Conservation (phyloP, 331 rosid species). For the Telfairia occidentalis region DNA sequence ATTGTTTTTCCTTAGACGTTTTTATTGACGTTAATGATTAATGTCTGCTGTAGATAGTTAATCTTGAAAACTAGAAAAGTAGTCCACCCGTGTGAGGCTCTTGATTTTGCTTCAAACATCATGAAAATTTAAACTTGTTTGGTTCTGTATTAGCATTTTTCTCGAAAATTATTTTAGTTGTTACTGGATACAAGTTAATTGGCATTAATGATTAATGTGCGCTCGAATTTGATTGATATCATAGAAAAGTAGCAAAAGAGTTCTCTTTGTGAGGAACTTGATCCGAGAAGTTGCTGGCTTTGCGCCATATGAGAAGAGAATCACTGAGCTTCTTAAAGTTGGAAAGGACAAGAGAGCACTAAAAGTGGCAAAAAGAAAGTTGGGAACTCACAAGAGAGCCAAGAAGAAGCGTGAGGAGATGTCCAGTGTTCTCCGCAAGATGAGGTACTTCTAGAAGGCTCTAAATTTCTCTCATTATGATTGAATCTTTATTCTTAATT, state of each 20-base stretch:
- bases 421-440: constrained; percentile 43
- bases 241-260: constrained; percentile 40
- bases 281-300: constrained; percentile 47
- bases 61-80: constrained; percentile 20
- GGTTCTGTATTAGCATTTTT: background rate
- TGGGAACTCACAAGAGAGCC: constrained; percentile 48
- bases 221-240: background rate
- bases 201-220: background rate
- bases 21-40: background rate
- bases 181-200: background rate
- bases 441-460: constrained; percentile 19
- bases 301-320: constrained; percentile 49
- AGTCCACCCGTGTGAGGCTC: constrained; percentile 22
- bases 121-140: background rate
- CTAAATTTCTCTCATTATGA: too few species aligned
- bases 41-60: background rate
- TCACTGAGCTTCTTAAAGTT: constrained; percentile 45
- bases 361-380: constrained; percentile 38
- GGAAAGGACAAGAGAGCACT: constrained; percentile 46
- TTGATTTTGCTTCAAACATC: background rate
- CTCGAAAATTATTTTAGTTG: background rate
- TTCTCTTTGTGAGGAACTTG: constrained; percentile 32
- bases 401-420: constrained; percentile 50
- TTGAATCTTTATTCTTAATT: background rate
- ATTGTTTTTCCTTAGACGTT: background rate